Base-by-base conservation (phyloP, 2,329 filamentous ascomycete species). In the Hymenoscyphus fraxineus region DNA sequence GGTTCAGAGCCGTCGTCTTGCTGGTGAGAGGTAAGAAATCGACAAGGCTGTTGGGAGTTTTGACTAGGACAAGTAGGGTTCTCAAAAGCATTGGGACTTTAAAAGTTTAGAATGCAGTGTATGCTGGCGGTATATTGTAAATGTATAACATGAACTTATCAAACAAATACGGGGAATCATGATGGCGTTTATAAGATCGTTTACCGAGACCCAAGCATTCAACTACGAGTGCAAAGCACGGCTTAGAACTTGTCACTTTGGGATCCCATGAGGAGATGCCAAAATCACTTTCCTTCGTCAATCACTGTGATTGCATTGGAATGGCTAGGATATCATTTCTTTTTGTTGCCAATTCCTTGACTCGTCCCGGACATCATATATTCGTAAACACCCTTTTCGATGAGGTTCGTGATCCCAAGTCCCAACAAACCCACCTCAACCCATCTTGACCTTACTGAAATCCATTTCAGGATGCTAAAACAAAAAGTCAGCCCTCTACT, bases 1-100 rank as follows among this genome's bases (percentile, higher is more conserved):
- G 81, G 94, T 99, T 38, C 95, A 97, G 80, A 87, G 89, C 73
- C 86, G 95, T 70, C 87, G 95, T 64, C 80, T 97, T 72, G 89
- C 91, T 27, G 93, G 72, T 57, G 71, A 74, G 60, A 63, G 73
- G 56, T 74, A 71, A 59, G 68, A 13, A 10, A 16, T 47, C n/a
- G 12, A 19, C 13, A 3, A 61, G 32, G 13, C 47, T 16, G n/a
- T 32, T 39, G 35, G 35, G 41, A 16, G 57, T n/a, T n/a, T 47
- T n/a, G 41, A 56, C 19, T 16, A 19, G 61, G 16, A 44, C 16
- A 40, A 61, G 32, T 19, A 27, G 35, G 22, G 41, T 38, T 13
- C 31, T 59, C 63, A 60, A 44, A 56, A 63, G 54, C 57, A 58
- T 64, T 41, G 51, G 57, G 35, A 55, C 54, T 54, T 63, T 6